A percentile compares a stretch with the other conserved stretches of the same genome.
These are phyloP conservation scores for Sutorius australiensis DNA, from an alignment of 768 basidiomycete genomes.

Conservation along the genomic window DNA sequence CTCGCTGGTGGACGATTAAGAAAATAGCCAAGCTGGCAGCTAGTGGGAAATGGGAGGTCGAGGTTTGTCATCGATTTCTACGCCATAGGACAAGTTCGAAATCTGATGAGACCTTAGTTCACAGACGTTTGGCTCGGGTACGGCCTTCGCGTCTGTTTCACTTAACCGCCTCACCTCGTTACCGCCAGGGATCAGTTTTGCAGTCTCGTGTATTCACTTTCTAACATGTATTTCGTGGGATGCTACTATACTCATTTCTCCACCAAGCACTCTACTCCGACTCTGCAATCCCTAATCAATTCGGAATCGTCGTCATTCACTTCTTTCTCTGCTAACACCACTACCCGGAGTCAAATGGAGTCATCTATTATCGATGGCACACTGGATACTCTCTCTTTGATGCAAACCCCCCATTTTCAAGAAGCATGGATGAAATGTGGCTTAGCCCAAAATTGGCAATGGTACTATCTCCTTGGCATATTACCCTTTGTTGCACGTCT, in stretches of 20 bases:
- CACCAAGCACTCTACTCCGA: not conserved
- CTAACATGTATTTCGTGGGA: constrained; percentile 66
- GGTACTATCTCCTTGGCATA: constrained; percentile 53
- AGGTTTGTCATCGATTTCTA: constrained; percentile 42
- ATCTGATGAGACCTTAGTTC: constrained; percentile 45
- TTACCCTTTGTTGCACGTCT: constrained; percentile 76
- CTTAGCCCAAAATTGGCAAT: constrained; percentile 51
- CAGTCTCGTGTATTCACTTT: constrained; percentile 71
- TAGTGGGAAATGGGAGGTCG: constrained; percentile 70
- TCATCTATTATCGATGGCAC: not conserved
- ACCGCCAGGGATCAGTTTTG: constrained; percentile 70
- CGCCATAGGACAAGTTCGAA: not conserved
- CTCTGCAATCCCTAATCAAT: not conserved
- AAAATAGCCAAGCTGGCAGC: constrained; percentile 58
- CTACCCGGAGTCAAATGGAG: not conserved
- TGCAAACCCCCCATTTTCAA: constrained; percentile 36
- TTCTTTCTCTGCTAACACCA: not conserved
- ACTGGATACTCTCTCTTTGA: constrained; percentile 1
- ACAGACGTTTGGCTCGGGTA: constrained; percentile 90
- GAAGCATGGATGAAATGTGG: constrained; percentile 43
- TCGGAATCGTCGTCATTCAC: not conserved
- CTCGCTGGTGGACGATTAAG: constrained; percentile 77
- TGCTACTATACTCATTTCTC: constrained; percentile 57
- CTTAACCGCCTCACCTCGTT: constrained; percentile 4
- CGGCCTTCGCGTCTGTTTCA: constrained; percentile 13